phyloP scores from a whole-genome alignment of 345 rosid species.

The Alliaria petiolata region DNA sequence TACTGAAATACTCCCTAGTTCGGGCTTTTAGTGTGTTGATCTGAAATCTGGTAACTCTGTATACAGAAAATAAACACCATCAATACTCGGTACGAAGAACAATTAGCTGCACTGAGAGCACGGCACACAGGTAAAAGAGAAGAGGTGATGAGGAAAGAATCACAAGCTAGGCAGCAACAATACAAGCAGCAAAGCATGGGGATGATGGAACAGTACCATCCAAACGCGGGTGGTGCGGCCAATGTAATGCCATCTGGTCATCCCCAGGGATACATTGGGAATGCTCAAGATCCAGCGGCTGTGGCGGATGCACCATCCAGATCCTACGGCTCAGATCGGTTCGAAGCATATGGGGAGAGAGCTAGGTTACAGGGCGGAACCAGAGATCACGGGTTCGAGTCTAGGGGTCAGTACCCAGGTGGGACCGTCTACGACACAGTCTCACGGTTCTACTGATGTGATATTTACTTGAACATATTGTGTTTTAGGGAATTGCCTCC shows the following conservation, averaged over 20 bases:
- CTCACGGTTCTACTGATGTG: slow-evolving; percentile 50
- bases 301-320: slow-evolving; percentile 47
- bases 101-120: slow-evolving; percentile 57
- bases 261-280: slow-evolving; percentile 44
- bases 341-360: slow-evolving; percentile 57
- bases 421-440: slow-evolving; percentile 52
- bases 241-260: slow-evolving; percentile 38
- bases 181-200: slow-evolving; percentile 51
- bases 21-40: neutral
- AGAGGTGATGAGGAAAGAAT: slow-evolving; percentile 67
- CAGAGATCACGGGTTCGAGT: slow-evolving; percentile 62
- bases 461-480: slow-evolving; percentile 13
- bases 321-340: slow-evolving; percentile 46
- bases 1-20: neutral
- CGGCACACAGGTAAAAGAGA: slow-evolving; percentile 65
- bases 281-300: slow-evolving; percentile 36
- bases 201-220: slow-evolving; percentile 43
- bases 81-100: slow-evolving; percentile 62
- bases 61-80: slow-evolving; percentile 69
- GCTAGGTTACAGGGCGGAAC: slow-evolving; percentile 43
- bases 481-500: neutral
- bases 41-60: neutral
- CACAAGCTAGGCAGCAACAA: slow-evolving; percentile 54
- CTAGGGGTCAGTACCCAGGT: slow-evolving; percentile 61
- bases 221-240: slow-evolving; percentile 33